Base-by-base conservation (phyloP, 2,329 filamentous ascomycete species). In the Ophiostoma ulmi region DNA sequence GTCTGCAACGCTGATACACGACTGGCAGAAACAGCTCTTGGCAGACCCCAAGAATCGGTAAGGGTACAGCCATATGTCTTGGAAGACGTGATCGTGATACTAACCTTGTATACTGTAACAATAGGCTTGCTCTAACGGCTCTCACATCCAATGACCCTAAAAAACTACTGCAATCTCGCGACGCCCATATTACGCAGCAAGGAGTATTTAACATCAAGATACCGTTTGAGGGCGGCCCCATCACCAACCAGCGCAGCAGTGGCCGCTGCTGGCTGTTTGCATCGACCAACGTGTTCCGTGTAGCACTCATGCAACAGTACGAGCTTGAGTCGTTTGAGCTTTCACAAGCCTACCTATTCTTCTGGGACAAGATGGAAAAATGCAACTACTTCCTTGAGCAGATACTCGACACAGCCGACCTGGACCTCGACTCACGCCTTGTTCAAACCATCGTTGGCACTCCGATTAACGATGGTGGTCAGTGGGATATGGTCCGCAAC, bases 311-410 rank as follows among this genome's bases (percentile, higher is more conserved):
- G 90, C 90, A 91, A 80, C 90, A 90, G 76, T 91, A 96, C 79
- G 87, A 88, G 73, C 86, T 97, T 26, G 86, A 89, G 66, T 83
- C 86, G 69, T 96, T 97, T 76, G 91, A 97, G 82, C 84, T 97
- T n/a, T 93, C 90, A 39, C 93, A 97, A 80, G 85, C 90, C 0
- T 96, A 96, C 76, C 85, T 97, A 4, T 97, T 94, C 81, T 97
- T 93, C 84, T 96, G 91, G 90, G 93, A 97, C 79, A 97, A 97
- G 81, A 87, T 97, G 26, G 93, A 97, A 80, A 97, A 97, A 80
- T 85, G 90, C 10, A 97, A 97, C 79, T 97, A 87, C 83, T 97
- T 96, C 81, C 85, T 97, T 22, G 92, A 96, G 80, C 90, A 91
- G 76, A 87, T 94, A 72, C 86, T 97, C 70, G 88, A 92, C 73